phyloP scores from a whole-genome alignment of 352 stramenopile genomes.

The Pythium aquatile region DNA sequence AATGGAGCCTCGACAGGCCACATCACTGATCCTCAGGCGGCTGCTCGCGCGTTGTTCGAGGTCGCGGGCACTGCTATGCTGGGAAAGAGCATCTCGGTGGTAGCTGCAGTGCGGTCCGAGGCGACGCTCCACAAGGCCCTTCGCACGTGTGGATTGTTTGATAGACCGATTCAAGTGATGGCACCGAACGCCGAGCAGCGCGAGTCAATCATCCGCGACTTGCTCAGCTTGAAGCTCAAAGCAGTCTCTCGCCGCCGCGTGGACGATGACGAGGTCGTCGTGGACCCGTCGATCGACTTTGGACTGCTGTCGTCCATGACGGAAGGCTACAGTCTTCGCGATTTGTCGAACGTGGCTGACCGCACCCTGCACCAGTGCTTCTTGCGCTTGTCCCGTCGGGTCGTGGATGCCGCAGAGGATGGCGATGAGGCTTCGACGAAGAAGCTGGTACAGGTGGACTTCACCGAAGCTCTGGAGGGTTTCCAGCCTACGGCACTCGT shows the following conservation, averaged over 20 bases:
- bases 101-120: slow-evolving; percentile 59
- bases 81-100: slow-evolving; percentile 59
- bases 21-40: slow-evolving; percentile 22
- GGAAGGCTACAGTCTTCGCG: slow-evolving; percentile 79
- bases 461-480: slow-evolving; percentile 66
- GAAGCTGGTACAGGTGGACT: slow-evolving; percentile 56
- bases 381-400: slow-evolving; percentile 33
- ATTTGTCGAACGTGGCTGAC: slow-evolving; percentile 68
- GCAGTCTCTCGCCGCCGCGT: slow-evolving; percentile 22
- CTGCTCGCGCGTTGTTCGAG: slow-evolving; percentile 38
- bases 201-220: slow-evolving; percentile 56
- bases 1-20: slow-evolving; percentile 5
- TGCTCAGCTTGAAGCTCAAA: slow-evolving; percentile 50
- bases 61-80: slow-evolving; percentile 56
- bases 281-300: slow-evolving; percentile 67
- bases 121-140: slow-evolving; percentile 69
- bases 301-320: slow-evolving; percentile 59
- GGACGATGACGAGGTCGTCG: slow-evolving; percentile 23
- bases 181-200: slow-evolving; percentile 62
- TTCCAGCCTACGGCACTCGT: slow-evolving; percentile 84
- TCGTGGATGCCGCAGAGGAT: not conserved
- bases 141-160: slow-evolving; percentile 64
- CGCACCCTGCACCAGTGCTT: slow-evolving; percentile 66
- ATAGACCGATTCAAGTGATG: slow-evolving; percentile 56
- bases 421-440: not conserved